These are phyloP conservation scores for Herpotrichia juniperi DNA, from an alignment of 2,329 filamentous ascomycete genomes.

Conservation along the genomic window DNA sequence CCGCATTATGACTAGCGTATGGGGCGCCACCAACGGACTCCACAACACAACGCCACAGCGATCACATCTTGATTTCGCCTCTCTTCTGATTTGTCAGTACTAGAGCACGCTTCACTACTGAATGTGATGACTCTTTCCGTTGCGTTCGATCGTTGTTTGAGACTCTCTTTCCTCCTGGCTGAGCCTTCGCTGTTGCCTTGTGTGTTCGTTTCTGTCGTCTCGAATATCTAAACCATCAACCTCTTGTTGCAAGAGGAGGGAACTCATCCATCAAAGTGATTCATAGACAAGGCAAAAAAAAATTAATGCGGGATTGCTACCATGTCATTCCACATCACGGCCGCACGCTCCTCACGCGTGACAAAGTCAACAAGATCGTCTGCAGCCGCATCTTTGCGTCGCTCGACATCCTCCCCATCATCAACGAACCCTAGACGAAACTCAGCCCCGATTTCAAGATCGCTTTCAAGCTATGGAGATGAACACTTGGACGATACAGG, in stretches of 20 bases:
- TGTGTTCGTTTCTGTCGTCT: not conserved
- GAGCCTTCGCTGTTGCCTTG: slow-evolving; percentile 1
- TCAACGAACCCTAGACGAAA: slow-evolving; percentile 44
- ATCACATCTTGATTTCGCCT: not conserved
- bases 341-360: slow-evolving; percentile 39
- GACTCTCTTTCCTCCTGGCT: slow-evolving; percentile 4
- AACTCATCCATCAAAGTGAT: not conserved
- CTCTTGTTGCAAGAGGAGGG: not conserved
- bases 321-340: slow-evolving; percentile 38
- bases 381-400: slow-evolving; percentile 34
- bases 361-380: slow-evolving; percentile 28
- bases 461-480: slow-evolving; percentile 34
- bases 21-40: not conserved
- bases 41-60: slow-evolving; percentile 15
- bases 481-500: slow-evolving; percentile 66
- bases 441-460: slow-evolving; percentile 25
- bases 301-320: not conserved
- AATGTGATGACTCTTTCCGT: slow-evolving; percentile 22
- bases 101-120: slow-evolving; percentile 20
- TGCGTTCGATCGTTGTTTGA: not conserved
- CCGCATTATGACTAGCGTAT: no score
- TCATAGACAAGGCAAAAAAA: not conserved
- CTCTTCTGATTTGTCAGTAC: slow-evolving; percentile 26
- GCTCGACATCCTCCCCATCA: slow-evolving; percentile 46
- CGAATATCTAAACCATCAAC: no score